phyloP scores from a whole-genome alignment of 1,139 yeast species.

The Yarrowia galli region DNA sequence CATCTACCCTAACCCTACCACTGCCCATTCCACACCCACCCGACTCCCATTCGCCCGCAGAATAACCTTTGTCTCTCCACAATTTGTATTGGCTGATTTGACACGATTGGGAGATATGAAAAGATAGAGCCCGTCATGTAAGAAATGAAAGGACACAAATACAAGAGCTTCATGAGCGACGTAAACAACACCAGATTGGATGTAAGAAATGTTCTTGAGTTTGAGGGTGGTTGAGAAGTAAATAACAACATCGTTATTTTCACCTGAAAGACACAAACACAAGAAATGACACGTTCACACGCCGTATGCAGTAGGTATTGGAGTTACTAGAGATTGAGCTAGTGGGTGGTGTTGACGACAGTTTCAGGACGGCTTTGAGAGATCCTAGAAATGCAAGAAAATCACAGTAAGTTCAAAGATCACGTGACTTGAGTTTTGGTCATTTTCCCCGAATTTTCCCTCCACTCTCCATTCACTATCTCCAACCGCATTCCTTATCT shows the following conservation, averaged over 20 bases:
- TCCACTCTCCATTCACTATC: neutral
- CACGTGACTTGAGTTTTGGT: neutral
- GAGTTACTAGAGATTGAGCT: neutral
- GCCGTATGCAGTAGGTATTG: conserved; percentile 6
- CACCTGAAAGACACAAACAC: neutral
- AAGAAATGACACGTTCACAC: conserved; percentile 6
- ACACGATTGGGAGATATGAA: conserved; percentile 27
- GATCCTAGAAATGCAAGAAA: too few species aligned
- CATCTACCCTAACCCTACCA: neutral
- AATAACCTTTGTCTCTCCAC: conserved; percentile 15
- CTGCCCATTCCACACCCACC: neutral
- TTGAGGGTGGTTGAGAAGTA: neutral
- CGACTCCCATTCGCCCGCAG: neutral
- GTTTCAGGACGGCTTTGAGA: too few species aligned
- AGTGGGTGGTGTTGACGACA: too few species aligned
- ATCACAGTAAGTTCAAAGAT: neutral
- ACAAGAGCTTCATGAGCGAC: neutral
- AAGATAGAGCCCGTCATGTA: conserved; percentile 4
- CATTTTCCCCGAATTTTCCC: too few species aligned
- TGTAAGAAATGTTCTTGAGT: conserved; percentile 25
- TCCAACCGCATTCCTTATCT: conserved; percentile 2
- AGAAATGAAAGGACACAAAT: neutral
- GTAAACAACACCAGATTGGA: neutral
- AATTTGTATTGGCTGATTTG: conserved; percentile 32
- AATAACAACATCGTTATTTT: neutral